A percentile compares a stretch with the other conserved stretches of the same genome.
Conservation (phyloP, 108 stramenopile species). For the Nitzschia palea region DNA sequence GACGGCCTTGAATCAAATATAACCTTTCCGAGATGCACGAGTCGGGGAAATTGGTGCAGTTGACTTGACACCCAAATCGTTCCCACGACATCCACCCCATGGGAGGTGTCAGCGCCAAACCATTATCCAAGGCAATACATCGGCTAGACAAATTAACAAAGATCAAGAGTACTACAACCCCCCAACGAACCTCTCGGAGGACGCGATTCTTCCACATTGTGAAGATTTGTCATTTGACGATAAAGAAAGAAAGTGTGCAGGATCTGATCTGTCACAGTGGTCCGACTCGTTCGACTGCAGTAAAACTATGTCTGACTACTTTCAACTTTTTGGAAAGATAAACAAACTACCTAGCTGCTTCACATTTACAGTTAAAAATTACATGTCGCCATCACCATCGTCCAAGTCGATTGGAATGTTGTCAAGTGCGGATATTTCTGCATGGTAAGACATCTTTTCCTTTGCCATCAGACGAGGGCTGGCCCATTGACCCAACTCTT, state of each 20-base stretch:
- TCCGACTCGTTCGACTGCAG: no score
- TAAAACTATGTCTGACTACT: no score
- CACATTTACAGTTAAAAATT: no score
- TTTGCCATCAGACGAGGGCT: background rate
- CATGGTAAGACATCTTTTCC: background rate
- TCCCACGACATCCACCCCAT: conserved; percentile 48
- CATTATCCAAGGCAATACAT: conserved; percentile 28
- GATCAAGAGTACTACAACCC: no score
- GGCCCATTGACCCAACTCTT: background rate
- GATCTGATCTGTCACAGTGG: no score
- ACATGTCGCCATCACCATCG: conserved; percentile 3
- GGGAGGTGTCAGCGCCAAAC: conserved; percentile 33
- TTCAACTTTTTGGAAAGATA: no score
- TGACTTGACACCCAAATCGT: conserved; percentile 31
- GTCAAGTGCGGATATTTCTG: background rate
- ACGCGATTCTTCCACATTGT: no score
- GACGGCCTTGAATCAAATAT: conserved; percentile 5
- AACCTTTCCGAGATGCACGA: conserved; percentile 24
- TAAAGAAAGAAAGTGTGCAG: no score
- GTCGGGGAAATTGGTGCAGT: conserved; percentile 15
- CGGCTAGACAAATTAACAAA: background rate
- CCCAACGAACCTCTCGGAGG: no score
- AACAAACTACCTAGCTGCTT: no score
- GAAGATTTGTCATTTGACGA: no score
- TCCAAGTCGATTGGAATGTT: background rate